Base-by-base conservation (phyloP, 148 eudicot genomes). In the Spergularia marina region DNA sequence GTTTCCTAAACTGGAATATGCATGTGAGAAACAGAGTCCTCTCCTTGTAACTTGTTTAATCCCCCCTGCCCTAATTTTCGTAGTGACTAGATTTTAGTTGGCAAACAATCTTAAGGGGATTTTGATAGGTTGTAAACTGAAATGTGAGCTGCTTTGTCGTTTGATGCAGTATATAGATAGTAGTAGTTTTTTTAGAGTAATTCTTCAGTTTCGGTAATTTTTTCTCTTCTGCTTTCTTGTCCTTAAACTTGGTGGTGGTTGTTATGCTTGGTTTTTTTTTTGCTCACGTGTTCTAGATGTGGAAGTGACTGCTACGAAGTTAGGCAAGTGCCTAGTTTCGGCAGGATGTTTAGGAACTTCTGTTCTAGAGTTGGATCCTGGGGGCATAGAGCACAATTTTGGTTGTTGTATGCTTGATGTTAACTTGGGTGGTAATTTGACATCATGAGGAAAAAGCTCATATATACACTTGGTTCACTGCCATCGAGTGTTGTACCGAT, bases 61-160 rank as follows among this genome's bases (percentile, higher is more conserved):
- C 74, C 41, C 13, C 25, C 60, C 64, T 65, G 77, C 75, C 74
- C 71, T 65, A 73, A 64, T 74, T 54, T 68, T 67, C 18, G 73
- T 67, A 70, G 77, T 59, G 49, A 18, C 18, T 76, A 65, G 74
- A 68, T 39, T 58, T 36, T 81, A 77, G 78, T 77, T 53, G 41
- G 41, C 75, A 52, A 57, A 79, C 39, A 30, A 17, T 80, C 75
- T n/a, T 5, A 59, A 63, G 65, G 81, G 78, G 71, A 70, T 79
- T 75, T 69, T 71, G 77, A 74, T 82, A 70, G 67, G 70, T 52
- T 74, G 81, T 77, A 68, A 73, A 23, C 73, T 18, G 70, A 57
- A 63, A 60, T 68, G 49, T 73, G 78, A 68, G 25, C 73, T 59
- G 74, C 53, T 81, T 76, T 55, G 55, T 66, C 47, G 59, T 54